Base-by-base conservation (phyloP, 306 rosid species). In the Quercus aquifolioides region DNA sequence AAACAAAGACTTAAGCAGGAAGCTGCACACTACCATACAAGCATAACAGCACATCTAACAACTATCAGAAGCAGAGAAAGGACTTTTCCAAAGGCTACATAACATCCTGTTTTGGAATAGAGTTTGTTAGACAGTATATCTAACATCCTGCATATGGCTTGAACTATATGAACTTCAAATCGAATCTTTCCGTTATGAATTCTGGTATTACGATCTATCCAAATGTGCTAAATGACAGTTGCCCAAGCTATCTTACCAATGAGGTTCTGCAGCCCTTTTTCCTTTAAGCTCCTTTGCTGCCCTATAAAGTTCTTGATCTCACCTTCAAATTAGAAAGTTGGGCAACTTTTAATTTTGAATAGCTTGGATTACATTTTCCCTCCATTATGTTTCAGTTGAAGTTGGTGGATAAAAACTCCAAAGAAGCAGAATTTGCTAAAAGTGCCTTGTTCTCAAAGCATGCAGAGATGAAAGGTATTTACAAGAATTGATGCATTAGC, bases 401-500 rank as follows among this genome's bases (percentile, higher is more conserved):
- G 85, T 20, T 85, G 74, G 86, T 93, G 56, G 89, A 88, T 73
- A 76, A 58, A 62, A 83, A 83, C 31, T 80, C 97, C n/a, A 76
- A 84, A 74, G 97, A 91, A 85, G 84, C 57, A 3, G 82, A 87
- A 69, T 85, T 84, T 83, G 97, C 96, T 52, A 86, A 74, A 86
- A 89, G 33, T 75, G 91, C 97, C 58, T 87, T 95, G 93, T 91
- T 95, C 89, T 75, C 97, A 55, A 95, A 92, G 89, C 99, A 95
- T 86, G 54, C 85, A 18, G 99, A 95, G 93, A 95, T 95, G 99
- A 83, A 80, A 60, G 88, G 99, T 91, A 81, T 85, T 55, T 80
- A 10, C 26, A 54, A 59, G 76, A 69, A 62, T 19, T 72, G 60
- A 72, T 56, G 15, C 41, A 59, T 67, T 71, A 55, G 35, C 49